Evolutionary conservation across 1,139 yeast genomes (phyloP).

Genomic region (Magnusiomyces paraingens): DNA sequence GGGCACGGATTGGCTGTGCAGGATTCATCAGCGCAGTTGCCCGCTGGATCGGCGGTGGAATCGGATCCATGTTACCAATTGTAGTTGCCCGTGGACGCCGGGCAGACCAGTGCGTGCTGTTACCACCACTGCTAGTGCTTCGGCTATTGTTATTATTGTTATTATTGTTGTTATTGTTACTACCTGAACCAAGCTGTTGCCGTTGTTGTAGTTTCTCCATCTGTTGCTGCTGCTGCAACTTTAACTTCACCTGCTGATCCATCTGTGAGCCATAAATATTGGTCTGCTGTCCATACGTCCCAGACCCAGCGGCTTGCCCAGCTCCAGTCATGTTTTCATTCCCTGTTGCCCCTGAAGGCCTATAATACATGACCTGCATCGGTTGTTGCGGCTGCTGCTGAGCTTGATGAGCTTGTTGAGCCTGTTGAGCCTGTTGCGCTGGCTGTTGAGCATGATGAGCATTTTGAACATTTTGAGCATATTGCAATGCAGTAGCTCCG

Average conservation of each 20-base stretch:
- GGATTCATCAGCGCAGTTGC: slow-evolving; percentile 39
- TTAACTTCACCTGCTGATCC: background rate
- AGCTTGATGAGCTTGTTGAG: background rate
- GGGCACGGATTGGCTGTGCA: slow-evolving; percentile 34
- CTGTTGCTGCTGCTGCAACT: slow-evolving; percentile 8
- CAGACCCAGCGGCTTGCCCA: background rate
- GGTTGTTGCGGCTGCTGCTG: background rate
- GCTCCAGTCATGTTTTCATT: too few relatives aligned
- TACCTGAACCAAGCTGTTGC: background rate
- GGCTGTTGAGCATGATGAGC: too few relatives aligned
- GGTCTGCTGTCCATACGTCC: background rate
- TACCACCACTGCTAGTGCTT: slow-evolving; percentile 11
- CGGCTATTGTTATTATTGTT: slow-evolving; percentile 7
- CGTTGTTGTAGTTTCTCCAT: background rate
- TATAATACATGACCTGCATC: too few relatives aligned
- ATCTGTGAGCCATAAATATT: background rate
- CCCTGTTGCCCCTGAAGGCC: too few relatives aligned
- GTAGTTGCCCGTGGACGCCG: slow-evolving; percentile 37
- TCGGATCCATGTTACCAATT: slow-evolving; percentile 37
- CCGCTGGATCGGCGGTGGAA: slow-evolving; percentile 38
- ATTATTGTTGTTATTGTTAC: background rate
- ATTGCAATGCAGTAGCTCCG: too few relatives aligned
- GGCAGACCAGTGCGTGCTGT: slow-evolving; percentile 14
- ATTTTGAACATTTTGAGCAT: too few relatives aligned
- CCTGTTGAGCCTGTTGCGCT: too few relatives aligned